Base-by-base conservation (phyloP, 1,284 basidiomycete genomes). In the Pholiota adiposa region DNA sequence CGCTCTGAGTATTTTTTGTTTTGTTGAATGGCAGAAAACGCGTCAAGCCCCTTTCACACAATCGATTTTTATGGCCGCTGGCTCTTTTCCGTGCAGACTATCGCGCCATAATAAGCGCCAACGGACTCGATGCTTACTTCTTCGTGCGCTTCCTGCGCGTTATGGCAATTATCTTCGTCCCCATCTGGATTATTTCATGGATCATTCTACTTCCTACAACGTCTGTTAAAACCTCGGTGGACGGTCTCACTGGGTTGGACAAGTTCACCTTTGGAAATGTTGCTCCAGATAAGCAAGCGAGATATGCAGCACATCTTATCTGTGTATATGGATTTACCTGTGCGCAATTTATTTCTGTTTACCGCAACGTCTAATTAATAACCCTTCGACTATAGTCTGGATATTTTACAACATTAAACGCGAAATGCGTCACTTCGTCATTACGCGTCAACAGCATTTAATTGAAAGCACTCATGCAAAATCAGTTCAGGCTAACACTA, bases 41-140 rank as follows among this genome's bases (percentile, higher is more conserved):
- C 23, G 76, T 80, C 4, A 60, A 73, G 14, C 75, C 82, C 12
- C 77, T 90, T 53, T 69, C 80, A 3, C 64, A 73, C 4, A 75
- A 75, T 19, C 62, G 83, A 7, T 72, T 89, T 29, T 66, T 78
- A 44, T 92, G 92, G 89, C 86, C 88, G 0, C 60, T 81, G 29
- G 77, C 82, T 1, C 72, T 91, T 19, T 86, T 74, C 73, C 78
- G 76, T 5, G 79, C 85, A 7, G 80, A 92, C 69, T 85, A 86
- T 69, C 73, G 79, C 18, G 81, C 83, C 4, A 88, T 92, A 53
- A 82, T 82, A 60, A 72, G 76, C n/a, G 79, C 87, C 61, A 97
- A 97, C 65, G 96, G 97, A 34, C 83, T 94, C 60, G 97, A 99
- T 71, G 93, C 95, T 31, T 99, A 97, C 79, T 90, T 97, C 72